Evolutionary conservation across 1,139 yeast species (phyloP).

Genomic region (Debaryomyces udenii): DNA sequence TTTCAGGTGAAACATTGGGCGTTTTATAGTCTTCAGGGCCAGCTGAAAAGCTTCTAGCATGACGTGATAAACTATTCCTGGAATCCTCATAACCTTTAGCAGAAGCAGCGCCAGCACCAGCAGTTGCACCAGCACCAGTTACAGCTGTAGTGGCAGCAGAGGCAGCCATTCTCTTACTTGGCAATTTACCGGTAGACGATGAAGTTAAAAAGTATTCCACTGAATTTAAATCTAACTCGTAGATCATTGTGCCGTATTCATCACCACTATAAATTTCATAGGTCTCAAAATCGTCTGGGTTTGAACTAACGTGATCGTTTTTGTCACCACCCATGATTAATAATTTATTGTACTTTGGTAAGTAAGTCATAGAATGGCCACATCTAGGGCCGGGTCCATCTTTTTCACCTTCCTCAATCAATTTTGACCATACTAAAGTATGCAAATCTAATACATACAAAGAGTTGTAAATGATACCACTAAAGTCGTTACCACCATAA

Average conservation of each 20-base stretch:
- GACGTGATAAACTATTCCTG: conserved; percentile 20
- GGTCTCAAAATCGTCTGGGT: conserved; percentile 42
- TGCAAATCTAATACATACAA: conserved; percentile 78
- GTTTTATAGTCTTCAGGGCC: conserved; percentile 50
- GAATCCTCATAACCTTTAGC: conserved; percentile 11
- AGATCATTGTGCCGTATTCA: conserved; percentile 59
- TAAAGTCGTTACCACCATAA: conserved; percentile 86
- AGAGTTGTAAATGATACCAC: conserved; percentile 70
- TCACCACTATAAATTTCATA: conserved; percentile 57
- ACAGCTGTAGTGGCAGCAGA: conserved; percentile 12
- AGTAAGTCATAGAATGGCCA: conserved; percentile 89
- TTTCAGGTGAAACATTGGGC: conserved; percentile 42
- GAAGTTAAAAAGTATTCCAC: conserved; percentile 36
- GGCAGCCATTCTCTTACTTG: conserved; percentile 15
- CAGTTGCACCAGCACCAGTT: neutral
- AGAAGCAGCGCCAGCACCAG: conserved; percentile 14
- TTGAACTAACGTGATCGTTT: conserved; percentile 53
- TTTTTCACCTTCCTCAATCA: conserved; percentile 43
- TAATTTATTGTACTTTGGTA: conserved; percentile 65
- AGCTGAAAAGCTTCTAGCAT: conserved; percentile 43
- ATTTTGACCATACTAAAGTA: conserved; percentile 72
- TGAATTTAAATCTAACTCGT: conserved; percentile 56
- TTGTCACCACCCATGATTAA: conserved; percentile 93
- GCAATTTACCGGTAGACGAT: conserved; percentile 14
- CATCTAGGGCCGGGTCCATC: conserved; percentile 80